Conservation (phyloP, 164 flowering plant genomes). For the Paratinospora sagittata region DNA sequence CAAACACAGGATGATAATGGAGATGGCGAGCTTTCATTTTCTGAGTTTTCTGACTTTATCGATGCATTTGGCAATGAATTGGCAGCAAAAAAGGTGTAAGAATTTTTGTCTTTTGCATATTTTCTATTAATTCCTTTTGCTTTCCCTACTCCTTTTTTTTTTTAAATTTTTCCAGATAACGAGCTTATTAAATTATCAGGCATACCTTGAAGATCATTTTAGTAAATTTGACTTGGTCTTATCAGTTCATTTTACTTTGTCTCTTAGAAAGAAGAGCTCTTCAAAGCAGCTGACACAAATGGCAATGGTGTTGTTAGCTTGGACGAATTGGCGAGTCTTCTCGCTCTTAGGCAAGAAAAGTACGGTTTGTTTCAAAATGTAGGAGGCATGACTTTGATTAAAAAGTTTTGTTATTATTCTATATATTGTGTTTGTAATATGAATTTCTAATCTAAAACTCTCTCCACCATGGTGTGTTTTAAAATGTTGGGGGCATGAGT, state of each 20-base stretch:
- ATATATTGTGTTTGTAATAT: not conserved
- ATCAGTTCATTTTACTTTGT: conserved; percentile 16
- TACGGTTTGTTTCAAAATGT: conserved; percentile 23
- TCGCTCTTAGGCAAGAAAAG: conserved; percentile 82
- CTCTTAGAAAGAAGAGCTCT: conserved; percentile 83
- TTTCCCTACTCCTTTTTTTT: not conserved
- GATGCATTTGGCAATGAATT: conserved; percentile 84
- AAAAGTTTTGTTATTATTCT: not conserved
- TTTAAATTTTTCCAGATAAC: not conserved
- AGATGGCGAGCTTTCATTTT: conserved; percentile 71
- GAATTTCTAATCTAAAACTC: too few relatives aligned
- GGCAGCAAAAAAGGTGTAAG: conserved; percentile 63
- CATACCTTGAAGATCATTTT: not conserved
- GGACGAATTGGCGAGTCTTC: conserved; percentile 86
- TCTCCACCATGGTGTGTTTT: not conserved
- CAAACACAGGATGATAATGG: conserved; percentile 59
- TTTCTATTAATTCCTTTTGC: conserved; percentile 4
- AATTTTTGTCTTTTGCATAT: too few relatives aligned
- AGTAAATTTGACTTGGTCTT: conserved; percentile 11
- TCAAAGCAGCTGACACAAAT: conserved; percentile 72
- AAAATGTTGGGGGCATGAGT: not conserved
- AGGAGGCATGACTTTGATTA: not conserved
- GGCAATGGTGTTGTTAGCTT: conserved; percentile 84
- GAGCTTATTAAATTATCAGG: not conserved
- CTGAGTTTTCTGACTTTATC: conserved; percentile 75